Evolutionary conservation across 495 filamentous ascomycete species (phyloP).

Genomic region (Staphylotrichum tortipilum): DNA sequence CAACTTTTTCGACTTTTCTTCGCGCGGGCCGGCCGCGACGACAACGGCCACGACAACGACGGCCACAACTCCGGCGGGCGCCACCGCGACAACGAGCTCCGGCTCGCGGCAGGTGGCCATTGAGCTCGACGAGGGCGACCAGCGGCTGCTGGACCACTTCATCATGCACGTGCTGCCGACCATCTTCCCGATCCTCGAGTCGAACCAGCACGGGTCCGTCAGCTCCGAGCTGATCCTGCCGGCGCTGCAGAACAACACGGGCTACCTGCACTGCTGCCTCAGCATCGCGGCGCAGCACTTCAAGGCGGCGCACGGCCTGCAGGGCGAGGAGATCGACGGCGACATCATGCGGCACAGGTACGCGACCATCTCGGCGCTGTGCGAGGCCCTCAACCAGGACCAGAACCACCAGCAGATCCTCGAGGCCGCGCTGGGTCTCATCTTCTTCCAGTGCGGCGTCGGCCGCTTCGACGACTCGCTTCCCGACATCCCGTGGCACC

Average conservation of each 20-base stretch:
- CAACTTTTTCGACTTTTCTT: constrained; percentile 70
- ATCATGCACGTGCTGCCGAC: constrained; percentile 76
- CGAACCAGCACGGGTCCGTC: constrained; percentile 71
- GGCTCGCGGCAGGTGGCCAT: constrained; percentile 61
- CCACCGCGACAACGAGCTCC: no score
- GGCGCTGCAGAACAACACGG: constrained; percentile 80
- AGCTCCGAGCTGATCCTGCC: constrained; percentile 74
- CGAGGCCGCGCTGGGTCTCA: constrained; percentile 91
- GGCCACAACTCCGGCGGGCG: no score
- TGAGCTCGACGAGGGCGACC: constrained; percentile 82
- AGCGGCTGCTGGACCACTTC: constrained; percentile 84
- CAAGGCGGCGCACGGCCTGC: constrained; percentile 61
- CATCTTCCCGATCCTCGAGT: constrained; percentile 85
- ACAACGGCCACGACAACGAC: no score
- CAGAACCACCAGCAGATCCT: constrained; percentile 79
- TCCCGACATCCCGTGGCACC: constrained; percentile 92
- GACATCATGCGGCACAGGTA: constrained; percentile 93
- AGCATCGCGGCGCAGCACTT: constrained; percentile 93
- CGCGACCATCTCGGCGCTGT: constrained; percentile 77
- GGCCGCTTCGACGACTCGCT: constrained; percentile 76
- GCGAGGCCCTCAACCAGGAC: constrained; percentile 71
- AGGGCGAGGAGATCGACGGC: constrained; percentile 68
- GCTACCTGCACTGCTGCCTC: constrained; percentile 90
- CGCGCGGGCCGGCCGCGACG: constrained; percentile 47
- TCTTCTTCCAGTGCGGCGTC: constrained; percentile 94